A percentile compares a stretch with the other conserved stretches of the same genome.
Evolutionary conservation across 208 protist species (phyloP).

Genomic region (Leptomonas seymouri): DNA sequence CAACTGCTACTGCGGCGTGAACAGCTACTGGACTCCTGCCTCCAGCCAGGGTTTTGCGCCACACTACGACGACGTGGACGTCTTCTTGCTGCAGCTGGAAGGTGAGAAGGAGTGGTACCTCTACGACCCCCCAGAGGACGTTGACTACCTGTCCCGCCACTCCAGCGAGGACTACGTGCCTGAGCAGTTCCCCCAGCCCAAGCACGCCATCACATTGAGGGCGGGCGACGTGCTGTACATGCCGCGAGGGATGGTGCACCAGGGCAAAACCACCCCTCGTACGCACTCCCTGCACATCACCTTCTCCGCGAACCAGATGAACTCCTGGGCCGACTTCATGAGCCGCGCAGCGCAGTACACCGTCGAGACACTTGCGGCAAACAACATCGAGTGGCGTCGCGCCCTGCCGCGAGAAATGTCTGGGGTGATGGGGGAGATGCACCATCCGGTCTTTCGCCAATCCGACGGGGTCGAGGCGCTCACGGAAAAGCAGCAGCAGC

Average conservation of each 20-base stretch:
- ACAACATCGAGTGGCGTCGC: constrained; percentile 49
- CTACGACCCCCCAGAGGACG: constrained; percentile 70
- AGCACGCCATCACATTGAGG: constrained; percentile 64
- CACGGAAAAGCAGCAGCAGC: constrained; percentile 22
- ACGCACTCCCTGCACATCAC: constrained; percentile 92
- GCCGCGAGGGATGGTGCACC: constrained; percentile 94
- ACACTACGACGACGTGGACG: constrained; percentile 97
- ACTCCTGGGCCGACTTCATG: constrained; percentile 68
- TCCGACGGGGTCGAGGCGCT: constrained; percentile 34
- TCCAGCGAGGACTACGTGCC: constrained; percentile 82
- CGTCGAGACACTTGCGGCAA: constrained; percentile 61
- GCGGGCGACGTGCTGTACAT: constrained; percentile 96
- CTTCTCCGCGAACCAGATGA: constrained; percentile 92
- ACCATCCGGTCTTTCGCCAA: constrained; percentile 42
- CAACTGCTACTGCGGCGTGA: constrained; percentile 84
- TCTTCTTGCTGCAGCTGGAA: constrained; percentile 96
- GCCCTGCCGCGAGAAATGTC: constrained; percentile 44
- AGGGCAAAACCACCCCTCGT: constrained; percentile 63
- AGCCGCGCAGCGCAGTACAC: constrained; percentile 38
- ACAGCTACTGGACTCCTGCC: constrained; percentile 95
- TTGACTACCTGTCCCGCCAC: constrained; percentile 70
- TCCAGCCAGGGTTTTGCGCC: constrained; percentile 93
- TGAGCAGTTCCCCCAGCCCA: constrained; percentile 76
- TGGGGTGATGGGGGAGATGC: constrained; percentile 41
- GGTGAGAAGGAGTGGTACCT: constrained; percentile 93